These are phyloP conservation scores for Saccharomycopsis sp. DNA, from an alignment of 805 yeast genomes.

Conservation along the genomic window DNA sequence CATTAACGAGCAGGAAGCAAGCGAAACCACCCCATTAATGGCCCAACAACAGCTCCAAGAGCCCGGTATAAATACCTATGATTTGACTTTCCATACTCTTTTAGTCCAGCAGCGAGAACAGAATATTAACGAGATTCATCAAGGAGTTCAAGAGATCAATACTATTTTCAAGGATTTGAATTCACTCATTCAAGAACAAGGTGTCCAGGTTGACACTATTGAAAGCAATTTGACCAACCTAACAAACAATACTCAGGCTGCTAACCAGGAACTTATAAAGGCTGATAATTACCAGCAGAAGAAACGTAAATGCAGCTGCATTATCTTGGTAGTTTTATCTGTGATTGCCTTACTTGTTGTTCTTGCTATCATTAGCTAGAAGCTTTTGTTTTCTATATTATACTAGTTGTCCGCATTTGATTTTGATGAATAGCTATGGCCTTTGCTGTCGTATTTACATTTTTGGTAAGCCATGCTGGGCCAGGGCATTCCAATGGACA, in stretches of 20 bases:
- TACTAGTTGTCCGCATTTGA: too few species aligned
- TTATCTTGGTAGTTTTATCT: slow-evolving; percentile 50
- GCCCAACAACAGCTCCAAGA: slow-evolving; percentile 31
- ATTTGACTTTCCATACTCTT: slow-evolving; percentile 56
- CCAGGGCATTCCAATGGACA: too few species aligned
- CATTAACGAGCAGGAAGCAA: slow-evolving; percentile 24
- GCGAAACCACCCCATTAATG: slow-evolving; percentile 21
- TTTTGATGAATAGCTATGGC: too few species aligned
- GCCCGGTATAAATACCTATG: slow-evolving; percentile 36
- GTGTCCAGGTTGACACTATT: slow-evolving; percentile 73
- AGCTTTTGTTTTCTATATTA: not conserved
- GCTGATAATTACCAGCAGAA: slow-evolving; percentile 72
- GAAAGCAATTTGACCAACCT: slow-evolving; percentile 70
- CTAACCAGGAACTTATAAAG: slow-evolving; percentile 59
- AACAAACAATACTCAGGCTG: slow-evolving; percentile 59
- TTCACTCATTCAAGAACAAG: slow-evolving; percentile 74
- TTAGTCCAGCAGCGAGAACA: slow-evolving; percentile 66
- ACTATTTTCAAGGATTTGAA: slow-evolving; percentile 79
- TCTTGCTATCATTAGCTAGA: slow-evolving; percentile 43
- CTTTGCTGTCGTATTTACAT: too few species aligned
- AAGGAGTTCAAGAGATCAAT: slow-evolving; percentile 80
- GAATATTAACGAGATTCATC: slow-evolving; percentile 65
- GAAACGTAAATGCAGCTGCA: slow-evolving; percentile 69
- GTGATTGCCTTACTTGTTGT: slow-evolving; percentile 54
- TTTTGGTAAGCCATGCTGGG: too few species aligned